Conservation (phyloP, 2,329 filamentous ascomycete species). For the Basipetospora chlamydospora region DNA sequence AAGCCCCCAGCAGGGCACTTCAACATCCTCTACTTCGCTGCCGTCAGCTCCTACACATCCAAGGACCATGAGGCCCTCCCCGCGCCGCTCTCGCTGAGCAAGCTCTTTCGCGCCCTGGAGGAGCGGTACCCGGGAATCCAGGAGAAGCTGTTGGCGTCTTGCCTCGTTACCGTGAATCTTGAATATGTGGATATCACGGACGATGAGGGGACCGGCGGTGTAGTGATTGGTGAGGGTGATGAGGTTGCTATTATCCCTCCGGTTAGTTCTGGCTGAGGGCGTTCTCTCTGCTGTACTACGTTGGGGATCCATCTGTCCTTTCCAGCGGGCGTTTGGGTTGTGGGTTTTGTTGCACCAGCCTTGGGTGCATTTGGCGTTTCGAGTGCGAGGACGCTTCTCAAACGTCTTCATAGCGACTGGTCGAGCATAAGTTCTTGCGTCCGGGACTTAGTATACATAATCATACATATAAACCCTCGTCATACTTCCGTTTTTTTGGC, state of each 20-base stretch:
- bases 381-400: too few species aligned
- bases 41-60: conserved; percentile 55
- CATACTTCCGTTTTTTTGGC: too few species aligned
- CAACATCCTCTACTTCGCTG: conserved; percentile 70
- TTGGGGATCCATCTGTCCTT: too few species aligned
- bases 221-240: conserved; percentile 54
- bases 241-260: conserved; percentile 82
- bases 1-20: conserved; percentile 45
- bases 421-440: too few species aligned
- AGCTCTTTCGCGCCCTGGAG: conserved; percentile 56
- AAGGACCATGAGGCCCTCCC: conserved; percentile 50
- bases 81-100: conserved; percentile 47
- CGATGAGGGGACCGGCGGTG: conserved; percentile 22
- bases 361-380: too few species aligned
- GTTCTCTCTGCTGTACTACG: too few species aligned
- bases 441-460: too few species aligned
- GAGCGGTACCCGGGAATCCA: conserved; percentile 54
- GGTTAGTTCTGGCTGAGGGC: conserved; percentile 61
- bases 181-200: conserved; percentile 49
- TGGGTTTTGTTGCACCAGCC: too few species aligned
- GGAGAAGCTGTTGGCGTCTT: conserved; percentile 53
- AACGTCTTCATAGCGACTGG: too few species aligned
- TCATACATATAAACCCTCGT: too few species aligned
- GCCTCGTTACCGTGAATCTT: conserved; percentile 66
- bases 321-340: too few species aligned